phyloP scores from a whole-genome alignment of 179 eudicot species.

The Patellifolia procumbens region DNA sequence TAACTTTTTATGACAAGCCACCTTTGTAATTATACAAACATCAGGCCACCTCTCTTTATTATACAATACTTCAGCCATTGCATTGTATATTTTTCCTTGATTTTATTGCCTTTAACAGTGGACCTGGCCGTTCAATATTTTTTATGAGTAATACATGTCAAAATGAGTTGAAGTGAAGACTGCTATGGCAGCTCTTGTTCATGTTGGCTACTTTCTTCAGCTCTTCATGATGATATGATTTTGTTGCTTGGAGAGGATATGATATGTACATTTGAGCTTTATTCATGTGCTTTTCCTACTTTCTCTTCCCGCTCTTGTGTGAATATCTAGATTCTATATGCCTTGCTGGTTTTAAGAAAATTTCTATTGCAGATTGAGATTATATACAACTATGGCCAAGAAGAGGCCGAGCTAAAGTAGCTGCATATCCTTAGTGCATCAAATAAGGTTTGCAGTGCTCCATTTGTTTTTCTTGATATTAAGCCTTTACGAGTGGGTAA shows the following conservation, averaged over 20 bases:
- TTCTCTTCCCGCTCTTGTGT: not conserved
- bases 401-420: conserved; percentile 46
- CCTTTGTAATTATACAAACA: too few species aligned
- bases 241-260: not conserved
- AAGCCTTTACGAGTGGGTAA: not conserved
- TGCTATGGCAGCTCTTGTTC: not conserved
- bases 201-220: not conserved
- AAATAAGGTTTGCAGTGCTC: conserved; percentile 35
- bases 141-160: not conserved
- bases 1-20: too few species aligned
- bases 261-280: not conserved
- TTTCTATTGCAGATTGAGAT: conserved; percentile 79
- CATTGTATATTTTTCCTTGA: not conserved
- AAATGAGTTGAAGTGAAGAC: not conserved
- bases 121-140: not conserved
- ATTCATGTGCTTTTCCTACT: not conserved
- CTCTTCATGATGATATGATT: not conserved
- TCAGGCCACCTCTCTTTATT: too few species aligned
- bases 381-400: conserved; percentile 72
- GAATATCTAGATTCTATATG: not conserved
- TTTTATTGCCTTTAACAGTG: not conserved
- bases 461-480: not conserved
- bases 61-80: too few species aligned
- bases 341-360: not conserved
- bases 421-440: conserved; percentile 26